These are phyloP conservation scores for Colletotrichum sublineola DNA, from an alignment of 2,329 filamentous ascomycete species.

Conservation along the genomic window DNA sequence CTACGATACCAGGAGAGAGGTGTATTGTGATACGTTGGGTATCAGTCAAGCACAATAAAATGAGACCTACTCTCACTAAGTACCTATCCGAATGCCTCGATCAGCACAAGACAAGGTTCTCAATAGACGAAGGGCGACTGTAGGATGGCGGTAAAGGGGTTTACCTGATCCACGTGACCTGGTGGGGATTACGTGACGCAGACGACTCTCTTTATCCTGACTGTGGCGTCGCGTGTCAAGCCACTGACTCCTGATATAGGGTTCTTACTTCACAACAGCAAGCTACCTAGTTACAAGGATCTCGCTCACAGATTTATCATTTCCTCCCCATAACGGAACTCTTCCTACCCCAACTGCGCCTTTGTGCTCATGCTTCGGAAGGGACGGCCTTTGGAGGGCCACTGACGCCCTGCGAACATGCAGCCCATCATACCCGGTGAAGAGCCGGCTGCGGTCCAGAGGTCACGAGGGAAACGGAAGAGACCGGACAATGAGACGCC, in stretches of 20 bases:
- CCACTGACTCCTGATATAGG: neutral
- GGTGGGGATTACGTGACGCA: conserved; percentile 53
- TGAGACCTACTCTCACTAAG: neutral
- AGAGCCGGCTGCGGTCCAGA: conserved; percentile 13
- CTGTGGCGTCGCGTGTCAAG: conserved; percentile 10
- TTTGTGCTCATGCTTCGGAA: neutral
- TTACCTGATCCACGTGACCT: conserved; percentile 51
- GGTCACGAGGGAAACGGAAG: conserved; percentile 33
- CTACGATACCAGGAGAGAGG: conserved; percentile 26
- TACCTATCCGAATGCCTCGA: neutral
- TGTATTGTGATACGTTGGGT: conserved; percentile 27
- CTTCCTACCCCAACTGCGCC: no score
- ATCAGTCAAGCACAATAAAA: conserved; percentile 17
- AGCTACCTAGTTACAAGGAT: neutral
- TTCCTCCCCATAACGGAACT: no score
- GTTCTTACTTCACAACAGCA: neutral
- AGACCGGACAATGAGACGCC: conserved; percentile 35
- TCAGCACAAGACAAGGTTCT: neutral
- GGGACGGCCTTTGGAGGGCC: neutral
- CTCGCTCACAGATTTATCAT: neutral
- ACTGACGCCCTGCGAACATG: conserved; percentile 1
- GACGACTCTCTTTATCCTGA: conserved; percentile 18
- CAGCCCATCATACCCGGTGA: neutral
- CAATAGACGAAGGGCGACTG: no score
- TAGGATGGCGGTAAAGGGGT: neutral